Base-by-base conservation (phyloP, 768 basidiomycete species). In the Coprinopsis sp. region DNA sequence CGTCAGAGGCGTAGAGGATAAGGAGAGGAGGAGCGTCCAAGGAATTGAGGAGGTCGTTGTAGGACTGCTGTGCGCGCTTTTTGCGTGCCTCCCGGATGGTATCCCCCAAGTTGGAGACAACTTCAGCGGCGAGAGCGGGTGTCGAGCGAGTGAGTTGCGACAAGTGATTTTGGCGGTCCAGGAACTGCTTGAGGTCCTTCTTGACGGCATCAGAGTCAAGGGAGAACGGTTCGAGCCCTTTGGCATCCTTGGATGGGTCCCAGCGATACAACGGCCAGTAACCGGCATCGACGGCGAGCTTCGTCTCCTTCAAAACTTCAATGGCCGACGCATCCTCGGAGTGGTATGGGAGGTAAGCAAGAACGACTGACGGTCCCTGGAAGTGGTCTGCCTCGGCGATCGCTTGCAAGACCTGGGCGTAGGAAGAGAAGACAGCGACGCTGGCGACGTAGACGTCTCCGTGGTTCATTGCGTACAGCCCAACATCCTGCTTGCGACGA, bases 221-320 rank as follows among this genome's bases (percentile, higher is more conserved):
- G 11, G 78, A 76, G 73, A 99, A 99, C 13, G 89, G 86, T 52
- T 94, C 91, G 59, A 82, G 74, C 33, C 86, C 86, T 34, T 65
- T 66, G 21, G 65, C 67, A 57, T 93, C 90, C 63, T 88, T 87
- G 57, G 77, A 76, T 0, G 96, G 96, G 64, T 99, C 85, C 94
- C 95, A 99, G 46, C 96, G 80, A 74, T 98, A 99, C 43, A 98
- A 72, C 0, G 95, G 95, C 96, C 96, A 98, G 68, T 94, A 95
- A 2, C 95, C 95, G 8, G 88, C 78, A 56, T 97, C 94, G 31
- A 98, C 89, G 4, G 95, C 95, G 40, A 92, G 78, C 63, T 98
- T 99, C 21, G 94, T 99, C 71, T 95, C 92, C 71, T 96, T 94
- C 47, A 99, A 74, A n/a, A 98, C 70, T 27, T 94, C 83, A 28